Conservation (phyloP, 2,329 filamentous ascomycete genomes). For the Truncatella angustata region DNA sequence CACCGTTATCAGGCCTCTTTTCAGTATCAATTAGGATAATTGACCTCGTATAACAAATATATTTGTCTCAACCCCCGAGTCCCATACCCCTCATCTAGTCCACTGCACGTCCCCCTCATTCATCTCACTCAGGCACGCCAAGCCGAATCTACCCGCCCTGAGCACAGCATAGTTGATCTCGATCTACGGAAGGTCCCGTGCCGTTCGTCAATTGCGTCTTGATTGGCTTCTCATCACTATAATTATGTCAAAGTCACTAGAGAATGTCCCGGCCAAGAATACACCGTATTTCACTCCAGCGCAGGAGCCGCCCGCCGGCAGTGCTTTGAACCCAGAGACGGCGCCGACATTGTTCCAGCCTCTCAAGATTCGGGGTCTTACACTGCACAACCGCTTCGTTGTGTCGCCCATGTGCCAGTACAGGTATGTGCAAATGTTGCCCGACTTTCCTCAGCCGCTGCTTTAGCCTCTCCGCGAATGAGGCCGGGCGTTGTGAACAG, state of each 20-base stretch:
- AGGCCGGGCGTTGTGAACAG: no score
- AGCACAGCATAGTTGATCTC: background rate
- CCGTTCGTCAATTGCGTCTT: background rate
- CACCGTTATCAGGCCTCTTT: no score
- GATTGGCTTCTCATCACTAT: background rate
- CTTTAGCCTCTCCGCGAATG: no score
- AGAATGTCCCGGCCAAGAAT: constrained; percentile 38
- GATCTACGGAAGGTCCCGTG: background rate
- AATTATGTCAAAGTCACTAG: background rate
- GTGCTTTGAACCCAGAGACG: constrained; percentile 37
- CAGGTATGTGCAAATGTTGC: no score
- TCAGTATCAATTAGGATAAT: no score
- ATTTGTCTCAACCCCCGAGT: background rate
- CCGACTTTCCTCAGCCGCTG: no score
- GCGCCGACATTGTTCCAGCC: constrained; percentile 57
- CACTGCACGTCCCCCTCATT: constrained; percentile 36
- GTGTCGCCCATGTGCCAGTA: constrained; percentile 64
- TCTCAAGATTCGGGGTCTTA: constrained; percentile 62
- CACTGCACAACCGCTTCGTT: constrained; percentile 55
- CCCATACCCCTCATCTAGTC: constrained; percentile 14
- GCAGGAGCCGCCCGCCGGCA: constrained; percentile 50
- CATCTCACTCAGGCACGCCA: constrained; percentile 8
- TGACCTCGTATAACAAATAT: background rate
- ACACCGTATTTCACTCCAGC: constrained; percentile 54
- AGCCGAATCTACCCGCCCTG: background rate